These are phyloP conservation scores for Phytophthora ohioensis DNA, from an alignment of 352 stramenopile species.

Conservation along the genomic window DNA sequence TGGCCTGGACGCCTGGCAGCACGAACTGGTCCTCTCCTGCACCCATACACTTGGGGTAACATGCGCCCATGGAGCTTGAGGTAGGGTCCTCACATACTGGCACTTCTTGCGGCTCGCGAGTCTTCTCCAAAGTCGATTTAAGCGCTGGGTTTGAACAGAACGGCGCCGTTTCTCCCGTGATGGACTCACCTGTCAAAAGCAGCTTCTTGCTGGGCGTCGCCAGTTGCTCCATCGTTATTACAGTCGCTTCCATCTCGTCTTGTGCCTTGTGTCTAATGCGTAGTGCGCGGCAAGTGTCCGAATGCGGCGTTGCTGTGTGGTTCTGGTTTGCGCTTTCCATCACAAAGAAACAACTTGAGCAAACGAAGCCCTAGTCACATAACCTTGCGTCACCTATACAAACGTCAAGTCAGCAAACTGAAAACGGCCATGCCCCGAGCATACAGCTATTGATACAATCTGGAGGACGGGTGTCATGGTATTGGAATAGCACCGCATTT, in stretches of 20 bases:
- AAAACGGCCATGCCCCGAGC: background rate
- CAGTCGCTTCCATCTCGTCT: background rate
- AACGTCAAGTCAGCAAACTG: slow-evolving; percentile 13
- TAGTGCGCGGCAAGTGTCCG: slow-evolving; percentile 1
- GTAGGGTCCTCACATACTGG: background rate
- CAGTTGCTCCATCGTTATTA: slow-evolving; percentile 6
- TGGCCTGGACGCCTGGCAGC: slow-evolving; percentile 3
- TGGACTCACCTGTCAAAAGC: background rate
- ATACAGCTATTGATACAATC: background rate
- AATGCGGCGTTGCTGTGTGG: slow-evolving; percentile 2
- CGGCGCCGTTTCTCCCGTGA: slow-evolving; percentile 7
- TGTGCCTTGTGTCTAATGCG: background rate
- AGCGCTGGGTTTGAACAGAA: slow-evolving; percentile 15
- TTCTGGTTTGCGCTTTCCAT: background rate
- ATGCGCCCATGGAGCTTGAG: slow-evolving; percentile 42
- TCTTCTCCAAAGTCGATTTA: slow-evolving; percentile 1
- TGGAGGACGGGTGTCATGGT: slow-evolving; percentile 1
- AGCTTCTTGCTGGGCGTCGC: slow-evolving; percentile 4
- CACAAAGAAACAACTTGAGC: background rate
- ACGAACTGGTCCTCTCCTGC: slow-evolving; percentile 20
- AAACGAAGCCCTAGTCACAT: slow-evolving; percentile 15
- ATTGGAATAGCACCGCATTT: too few relatives aligned
- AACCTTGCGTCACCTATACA: slow-evolving; percentile 16
- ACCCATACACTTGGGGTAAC: slow-evolving; percentile 61
- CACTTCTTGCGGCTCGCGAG: background rate